Conservation (phyloP, 495 filamentous ascomycete species). For the Aspergillus affinis region DNA sequence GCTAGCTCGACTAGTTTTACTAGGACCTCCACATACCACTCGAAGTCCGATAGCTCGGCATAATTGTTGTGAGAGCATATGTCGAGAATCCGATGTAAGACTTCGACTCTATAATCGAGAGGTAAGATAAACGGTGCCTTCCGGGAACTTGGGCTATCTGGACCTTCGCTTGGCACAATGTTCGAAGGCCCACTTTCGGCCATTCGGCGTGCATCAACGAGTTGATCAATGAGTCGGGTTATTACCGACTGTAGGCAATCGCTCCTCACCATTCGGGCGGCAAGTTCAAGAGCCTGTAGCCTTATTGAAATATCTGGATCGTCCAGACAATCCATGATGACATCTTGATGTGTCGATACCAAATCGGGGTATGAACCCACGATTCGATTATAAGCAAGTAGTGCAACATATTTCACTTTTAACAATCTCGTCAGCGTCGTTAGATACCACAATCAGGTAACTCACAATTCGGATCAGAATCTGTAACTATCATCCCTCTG, state of each 20-base stretch:
- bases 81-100: conserved; percentile 75
- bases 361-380: conserved; percentile 84
- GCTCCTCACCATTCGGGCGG: conserved; percentile 83
- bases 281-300: conserved; percentile 85
- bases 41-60: conserved; percentile 80
- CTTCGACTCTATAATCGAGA: conserved; percentile 75
- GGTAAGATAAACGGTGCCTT: conserved; percentile 53
- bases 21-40: conserved; percentile 91
- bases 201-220: conserved; percentile 53
- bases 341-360: conserved; percentile 87
- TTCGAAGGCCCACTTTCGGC: conserved; percentile 7
- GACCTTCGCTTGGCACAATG: background rate
- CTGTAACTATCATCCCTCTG: conserved; percentile 86
- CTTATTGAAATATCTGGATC: conserved; percentile 96
- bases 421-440: conserved; percentile 1
- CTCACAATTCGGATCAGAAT: conserved; percentile 89
- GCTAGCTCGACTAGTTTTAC: conserved; percentile 76
- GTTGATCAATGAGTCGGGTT: conserved; percentile 79
- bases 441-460: background rate
- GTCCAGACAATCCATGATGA: conserved; percentile 93
- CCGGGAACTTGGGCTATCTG: conserved; percentile 14
- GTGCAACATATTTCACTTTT: conserved; percentile 92
- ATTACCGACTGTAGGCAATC: conserved; percentile 84
- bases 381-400: conserved; percentile 92
- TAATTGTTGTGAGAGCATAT: conserved; percentile 95